Percentiles rank a stretch among this genome's conserved stretches.
These are phyloP conservation scores for Globisporangium sylvaticum DNA, from an alignment of 352 stramenopile genomes.

Conservation along the genomic window DNA sequence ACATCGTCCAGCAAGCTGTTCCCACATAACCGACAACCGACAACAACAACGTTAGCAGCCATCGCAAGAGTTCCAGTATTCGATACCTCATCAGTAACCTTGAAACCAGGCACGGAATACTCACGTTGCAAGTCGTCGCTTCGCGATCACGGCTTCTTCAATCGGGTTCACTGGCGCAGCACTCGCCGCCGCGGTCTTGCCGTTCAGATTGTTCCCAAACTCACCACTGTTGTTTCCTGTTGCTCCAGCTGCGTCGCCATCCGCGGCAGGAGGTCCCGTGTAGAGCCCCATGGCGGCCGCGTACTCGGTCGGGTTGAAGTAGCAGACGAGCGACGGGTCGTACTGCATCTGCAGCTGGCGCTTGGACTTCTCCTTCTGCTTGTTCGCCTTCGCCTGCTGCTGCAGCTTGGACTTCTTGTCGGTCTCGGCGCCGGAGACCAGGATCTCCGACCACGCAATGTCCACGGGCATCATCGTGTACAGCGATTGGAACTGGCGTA, in stretches of 20 bases:
- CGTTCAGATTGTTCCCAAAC: background rate
- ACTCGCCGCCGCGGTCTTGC: background rate
- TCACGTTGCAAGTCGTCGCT: constrained; percentile 49
- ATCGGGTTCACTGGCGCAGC: constrained; percentile 40
- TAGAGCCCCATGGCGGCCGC: constrained; percentile 58
- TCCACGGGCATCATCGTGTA: constrained; percentile 62
- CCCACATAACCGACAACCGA: constrained; percentile 1
- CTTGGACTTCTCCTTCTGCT: constrained; percentile 47
- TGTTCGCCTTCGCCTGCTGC: constrained; percentile 24
- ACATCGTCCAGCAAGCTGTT: constrained; percentile 60
- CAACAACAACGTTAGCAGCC: background rate
- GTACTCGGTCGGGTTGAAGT: constrained; percentile 81
- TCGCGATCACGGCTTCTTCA: constrained; percentile 59
- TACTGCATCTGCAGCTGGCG: constrained; percentile 46
- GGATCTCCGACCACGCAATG: constrained; percentile 60
- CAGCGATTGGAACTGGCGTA: constrained; percentile 60
- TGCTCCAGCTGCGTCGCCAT: background rate
- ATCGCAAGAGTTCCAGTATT: background rate
- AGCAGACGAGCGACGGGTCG: constrained; percentile 66
- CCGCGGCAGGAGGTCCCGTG: constrained; percentile 25
- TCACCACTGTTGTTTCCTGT: background rate
- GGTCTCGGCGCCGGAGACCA: constrained; percentile 43
- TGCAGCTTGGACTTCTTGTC: constrained; percentile 39
- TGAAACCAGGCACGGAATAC: constrained; percentile 8
- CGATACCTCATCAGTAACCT: too few relatives aligned